These are phyloP conservation scores for Ecytonucleospora hepatopenaei DNA, from an alignment of 371 early-diverging fungal genomes.

Conservation along the genomic window DNA sequence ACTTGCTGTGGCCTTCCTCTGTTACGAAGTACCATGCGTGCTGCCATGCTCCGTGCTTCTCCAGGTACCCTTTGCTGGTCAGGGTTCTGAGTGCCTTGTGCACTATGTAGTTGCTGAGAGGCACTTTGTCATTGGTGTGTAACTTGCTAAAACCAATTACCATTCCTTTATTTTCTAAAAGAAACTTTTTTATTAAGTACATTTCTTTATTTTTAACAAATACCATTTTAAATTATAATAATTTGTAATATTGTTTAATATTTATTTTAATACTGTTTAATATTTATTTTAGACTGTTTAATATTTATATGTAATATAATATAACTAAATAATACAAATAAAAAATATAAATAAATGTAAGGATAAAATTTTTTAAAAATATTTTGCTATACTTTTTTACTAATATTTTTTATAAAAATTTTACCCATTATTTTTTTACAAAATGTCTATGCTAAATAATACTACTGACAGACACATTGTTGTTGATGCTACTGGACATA, in stretches of 20 bases:
- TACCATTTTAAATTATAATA: slow-evolving; percentile 19
- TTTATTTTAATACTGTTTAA: background rate
- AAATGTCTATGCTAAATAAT: background rate
- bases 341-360: no score
- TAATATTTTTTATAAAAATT: no score
- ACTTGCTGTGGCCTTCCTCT: slow-evolving; percentile 38
- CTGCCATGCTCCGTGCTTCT: slow-evolving; percentile 51
- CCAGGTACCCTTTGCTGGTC: slow-evolving; percentile 39
- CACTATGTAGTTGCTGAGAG: slow-evolving; percentile 41
- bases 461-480: slow-evolving; percentile 61
- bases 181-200: slow-evolving; percentile 31
- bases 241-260: slow-evolving; percentile 3
- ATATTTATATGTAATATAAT: no score
- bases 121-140: slow-evolving; percentile 29
- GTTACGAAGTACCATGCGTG: slow-evolving; percentile 54
- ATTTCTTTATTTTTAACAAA: slow-evolving; percentile 27
- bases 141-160: slow-evolving; percentile 34
- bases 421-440: no score
- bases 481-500: slow-evolving; percentile 97
- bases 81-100: slow-evolving; percentile 48
- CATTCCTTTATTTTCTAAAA: slow-evolving; percentile 22
- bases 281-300: no score
- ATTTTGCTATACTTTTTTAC: no score
- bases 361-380: no score
- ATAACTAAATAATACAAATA: no score